phyloP scores from a whole-genome alignment of 306 rosid species.

The Prunus salicina region DNA sequence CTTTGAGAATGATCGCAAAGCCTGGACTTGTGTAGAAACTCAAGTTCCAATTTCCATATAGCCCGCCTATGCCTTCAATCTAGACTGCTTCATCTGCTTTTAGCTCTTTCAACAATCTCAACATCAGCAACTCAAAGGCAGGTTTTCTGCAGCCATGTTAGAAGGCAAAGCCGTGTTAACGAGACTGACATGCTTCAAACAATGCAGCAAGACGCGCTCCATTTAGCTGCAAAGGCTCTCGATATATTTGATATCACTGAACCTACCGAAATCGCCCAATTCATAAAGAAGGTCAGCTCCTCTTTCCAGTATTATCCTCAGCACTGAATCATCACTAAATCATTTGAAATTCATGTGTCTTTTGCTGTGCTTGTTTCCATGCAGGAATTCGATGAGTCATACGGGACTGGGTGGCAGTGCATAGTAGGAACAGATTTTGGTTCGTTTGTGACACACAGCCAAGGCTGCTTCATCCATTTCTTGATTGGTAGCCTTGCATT shows the following conservation, averaged over 20 bases:
- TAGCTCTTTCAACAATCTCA: not conserved
- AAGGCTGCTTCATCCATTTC: conserved; percentile 72
- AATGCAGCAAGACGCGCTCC: conserved; percentile 71
- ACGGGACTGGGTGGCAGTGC: conserved; percentile 90
- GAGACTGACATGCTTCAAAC: conserved; percentile 79
- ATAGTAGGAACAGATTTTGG: conserved; percentile 87
- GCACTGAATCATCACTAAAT: not conserved
- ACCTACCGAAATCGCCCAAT: conserved; percentile 70
- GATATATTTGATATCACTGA: conserved; percentile 71
- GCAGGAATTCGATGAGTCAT: conserved; percentile 67
- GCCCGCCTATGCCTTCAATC: not conserved
- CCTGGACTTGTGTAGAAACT: not conserved
- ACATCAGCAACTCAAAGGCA: not conserved
- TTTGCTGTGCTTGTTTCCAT: conserved; percentile 1
- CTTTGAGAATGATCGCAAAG: conserved; percentile 3
- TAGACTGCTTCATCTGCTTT: not conserved
- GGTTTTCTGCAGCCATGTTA: conserved; percentile 38
- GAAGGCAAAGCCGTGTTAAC: conserved; percentile 85
- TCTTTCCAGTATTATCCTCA: not conserved
- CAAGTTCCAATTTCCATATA: not conserved
- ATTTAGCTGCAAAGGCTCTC: conserved; percentile 68
- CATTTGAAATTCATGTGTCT: not conserved
- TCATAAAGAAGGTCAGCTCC: conserved; percentile 59
- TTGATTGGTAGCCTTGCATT: conserved; percentile 63
- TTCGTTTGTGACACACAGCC: conserved; percentile 77